Evolutionary conservation across 164 flowering plant species (phyloP), one percentile per base, ranked within the genome.

Genomic region (Akebia trifoliata): DNA sequence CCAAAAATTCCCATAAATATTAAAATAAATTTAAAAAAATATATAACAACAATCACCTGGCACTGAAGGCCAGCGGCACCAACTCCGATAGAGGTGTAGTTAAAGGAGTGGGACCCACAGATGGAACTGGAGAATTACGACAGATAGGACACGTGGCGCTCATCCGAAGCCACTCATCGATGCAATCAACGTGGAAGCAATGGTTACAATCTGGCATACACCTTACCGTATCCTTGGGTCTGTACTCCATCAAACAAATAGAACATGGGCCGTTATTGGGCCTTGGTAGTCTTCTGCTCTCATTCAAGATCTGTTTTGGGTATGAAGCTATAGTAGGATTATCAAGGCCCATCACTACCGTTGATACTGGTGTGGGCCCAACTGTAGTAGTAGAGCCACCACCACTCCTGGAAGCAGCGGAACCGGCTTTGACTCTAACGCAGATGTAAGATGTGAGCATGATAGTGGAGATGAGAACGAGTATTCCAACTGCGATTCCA

Each of bases 371-470:
- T 14, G 37, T 29, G 3, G 59, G 52, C 56, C 36, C 40, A 18
- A 60, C 60, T 47, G 42, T 2, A 66, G 65, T 11, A 63, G 58
- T 35, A 61, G 50, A 26, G 55, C 50, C 50, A 17, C 61, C 49
- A 66, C 68, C 40, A 54, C 42, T 6, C 25, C 50, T 2, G 60
- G 28, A 36, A 14, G 39, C 36, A 9, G 36, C 46, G 12, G 49
- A 8, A 15, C 54, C 40, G 9, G 77, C 58, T 53, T 68, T 77
- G 44, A 77, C 69, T 11, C 78, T 51, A 17, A 77, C 68, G 60
- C 83, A 81, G 31, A 72, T 72, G 57, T 81, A 81, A 29, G 83
- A 79, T 38, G 81, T 77, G 44, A 81, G 81, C 82, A 79, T 79
- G 43, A 79, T 79, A 40, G 82, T 73, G 65, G 83, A 81, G 69